Evolutionary conservation across 495 filamentous ascomycete species (phyloP), one percentile per base, ranked within the genome.

Genomic region (Aspergillus hancockii): DNA sequence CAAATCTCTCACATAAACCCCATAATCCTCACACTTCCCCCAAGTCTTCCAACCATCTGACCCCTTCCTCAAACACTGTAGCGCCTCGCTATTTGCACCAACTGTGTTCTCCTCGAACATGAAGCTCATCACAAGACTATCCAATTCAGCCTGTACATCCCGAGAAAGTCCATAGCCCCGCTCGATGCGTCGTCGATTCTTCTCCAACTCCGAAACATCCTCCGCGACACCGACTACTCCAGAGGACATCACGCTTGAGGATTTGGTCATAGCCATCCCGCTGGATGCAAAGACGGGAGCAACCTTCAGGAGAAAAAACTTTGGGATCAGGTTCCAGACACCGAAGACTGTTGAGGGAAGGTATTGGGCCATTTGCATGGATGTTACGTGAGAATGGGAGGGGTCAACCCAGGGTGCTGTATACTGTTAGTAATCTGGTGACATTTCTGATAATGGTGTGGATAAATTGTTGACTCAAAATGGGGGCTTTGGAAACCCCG

Each of bases 331-430:
- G 49, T 79, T 57, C 71, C 70, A 79, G 19, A 71, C 5, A 12
- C 62, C 58, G 43, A 79, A 63, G 57, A 68, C 58, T 41, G 60
- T 63, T 4, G 55, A 52, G 3, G 69, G 71, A 4, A 74, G 51
- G 30, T 65, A 69, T 32, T 69, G 66, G 7, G 65, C 65, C 8
- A 64, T 49, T 60, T 69, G 66, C 69, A 69, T 60, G 5, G 50
- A 18, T 8, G 66, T 66, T 10, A 71, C 61, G 23, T 63, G 60
- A 0, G 77, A 74, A 60, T 78, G 71, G 0, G 72, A 67, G 45
- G 71, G 68, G 54, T 79, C 68, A 28, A 83, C 76, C 76, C 77
- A 83, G 1, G 81, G 81, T 5, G 72, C 74, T 77, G 38, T 32
- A 19, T 51, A 55, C 38, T 63, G 47, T 62, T 51, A 28, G 30